Base-by-base conservation (phyloP, 192 early-diverging fungal species). In the Backusella liffmaniae region DNA sequence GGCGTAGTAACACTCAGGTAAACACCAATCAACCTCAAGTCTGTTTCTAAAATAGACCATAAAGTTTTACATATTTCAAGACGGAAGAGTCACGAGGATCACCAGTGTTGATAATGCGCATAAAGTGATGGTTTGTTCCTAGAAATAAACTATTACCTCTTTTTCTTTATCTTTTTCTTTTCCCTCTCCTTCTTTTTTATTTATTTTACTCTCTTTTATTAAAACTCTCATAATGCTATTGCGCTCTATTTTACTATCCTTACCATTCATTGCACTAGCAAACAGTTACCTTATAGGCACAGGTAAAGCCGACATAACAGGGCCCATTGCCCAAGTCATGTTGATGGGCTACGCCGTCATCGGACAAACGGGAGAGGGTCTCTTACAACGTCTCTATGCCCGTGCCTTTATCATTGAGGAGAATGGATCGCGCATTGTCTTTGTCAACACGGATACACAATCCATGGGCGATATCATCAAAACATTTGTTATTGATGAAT, bases 281-380 rank as follows among this genome's bases (percentile, higher is more conserved):
- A 21, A 51, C 15, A 67, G 13, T 29, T 70, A 59, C 16, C 34
- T 44, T 39, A 13, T 80, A 13, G 79, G 79, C n/a, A 76, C 75
- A 44, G 74, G 80, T 21, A 82, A 79, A 34, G 73, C 59, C 1
- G 80, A 82, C 26, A 76, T 82, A 53, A 82, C 80, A 23, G 80
- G 80, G 3, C 73, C 74, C 1, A 65, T 56, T 35, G 70, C 72
- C 1, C 72, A 78, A 71, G 44, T 82, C 4, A 78, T 72, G 69
- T 49, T 82, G 59, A 82, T 82, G 80, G 80, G 80, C 23, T 82
- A 82, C 71, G 77, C 80, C 9, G 79, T 72, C 41, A 15, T 34
- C 7, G 69, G 49, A 1, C 80, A 82, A 49, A 82, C 66, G 4
- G 77, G 71, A 30, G 16, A 71, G 65, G 80, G 80, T 3, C 59